These are phyloP conservation scores for Arthrobotrys sinensis DNA, from an alignment of 2,329 filamentous ascomycete species.

Conservation along the genomic window DNA sequence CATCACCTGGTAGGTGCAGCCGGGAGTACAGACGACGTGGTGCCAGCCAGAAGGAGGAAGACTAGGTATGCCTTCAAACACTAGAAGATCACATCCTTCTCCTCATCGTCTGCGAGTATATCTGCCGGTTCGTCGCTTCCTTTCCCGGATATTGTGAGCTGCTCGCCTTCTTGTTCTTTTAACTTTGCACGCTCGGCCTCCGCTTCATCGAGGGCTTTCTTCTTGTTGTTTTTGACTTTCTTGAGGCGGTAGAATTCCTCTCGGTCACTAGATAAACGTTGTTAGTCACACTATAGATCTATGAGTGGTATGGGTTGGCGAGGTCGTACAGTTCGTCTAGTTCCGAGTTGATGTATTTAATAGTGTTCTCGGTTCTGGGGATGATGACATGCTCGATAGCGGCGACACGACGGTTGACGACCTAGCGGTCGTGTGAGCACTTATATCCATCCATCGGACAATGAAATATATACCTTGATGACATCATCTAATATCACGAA, in stretches of 20 bases:
- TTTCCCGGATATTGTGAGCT: slow-evolving; percentile 61
- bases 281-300: slow-evolving; percentile 6
- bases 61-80: slow-evolving; percentile 48
- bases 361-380: slow-evolving; percentile 98
- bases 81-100: slow-evolving; percentile 67
- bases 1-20: neutral
- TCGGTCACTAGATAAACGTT: slow-evolving; percentile 72
- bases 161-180: slow-evolving; percentile 72
- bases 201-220: slow-evolving; percentile 79
- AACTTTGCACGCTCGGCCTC: slow-evolving; percentile 81
- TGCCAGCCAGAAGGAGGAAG: slow-evolving; percentile 36
- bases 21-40: slow-evolving; percentile 22
- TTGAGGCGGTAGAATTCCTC: slow-evolving; percentile 98
- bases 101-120: slow-evolving; percentile 65
- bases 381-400: slow-evolving; percentile 99
- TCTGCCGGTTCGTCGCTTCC: slow-evolving; percentile 40
- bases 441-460: neutral
- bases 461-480: slow-evolving; percentile 78
- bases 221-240: slow-evolving; percentile 90
- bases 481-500: slow-evolving; percentile 99
- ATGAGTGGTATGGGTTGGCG: neutral
- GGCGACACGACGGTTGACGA: slow-evolving; percentile 97
- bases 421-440: slow-evolving; percentile 7
- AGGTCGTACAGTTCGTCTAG: slow-evolving; percentile 84
- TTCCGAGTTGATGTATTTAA: slow-evolving; percentile 95